Evolutionary conservation across 2,329 filamentous ascomycete species (phyloP).

Genomic region (Penicillium sp.): DNA sequence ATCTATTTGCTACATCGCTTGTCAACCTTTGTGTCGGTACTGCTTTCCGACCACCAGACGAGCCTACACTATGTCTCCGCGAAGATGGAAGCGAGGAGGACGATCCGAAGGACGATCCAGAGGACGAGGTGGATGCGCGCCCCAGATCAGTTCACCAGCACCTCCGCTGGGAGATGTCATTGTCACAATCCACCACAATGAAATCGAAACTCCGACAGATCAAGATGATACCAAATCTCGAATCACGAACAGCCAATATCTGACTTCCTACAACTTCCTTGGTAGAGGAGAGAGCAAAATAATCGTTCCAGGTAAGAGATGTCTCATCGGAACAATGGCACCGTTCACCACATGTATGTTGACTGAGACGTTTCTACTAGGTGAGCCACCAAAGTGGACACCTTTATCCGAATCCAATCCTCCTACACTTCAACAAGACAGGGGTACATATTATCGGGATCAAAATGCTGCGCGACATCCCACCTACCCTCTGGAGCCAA

Average conservation of each 20-base stretch:
- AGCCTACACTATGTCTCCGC: not conserved
- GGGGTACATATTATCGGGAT: conserved; percentile 48
- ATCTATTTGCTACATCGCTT: too few relatives aligned
- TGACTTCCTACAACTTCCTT: conserved; percentile 56
- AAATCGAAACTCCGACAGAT: conserved; percentile 3
- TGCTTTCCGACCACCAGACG: not conserved
- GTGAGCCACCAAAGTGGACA: conserved; percentile 53
- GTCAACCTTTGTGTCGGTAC: not conserved
- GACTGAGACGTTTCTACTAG: conserved; percentile 30
- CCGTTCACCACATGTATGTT: not conserved
- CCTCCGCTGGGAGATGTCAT: conserved; percentile 18
- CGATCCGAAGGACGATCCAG: not conserved
- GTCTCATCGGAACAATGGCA: not conserved
- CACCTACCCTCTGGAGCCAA: conserved; percentile 46
- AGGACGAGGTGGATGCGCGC: not conserved
- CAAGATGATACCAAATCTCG: conserved; percentile 2
- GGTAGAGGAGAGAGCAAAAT: conserved; percentile 38
- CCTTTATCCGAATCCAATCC: conserved; percentile 33
- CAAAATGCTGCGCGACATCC: conserved; percentile 34
- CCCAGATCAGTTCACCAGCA: not conserved
- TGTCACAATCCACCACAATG: conserved; percentile 11
- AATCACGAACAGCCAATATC: conserved; percentile 43
- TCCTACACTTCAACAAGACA: conserved; percentile 43
- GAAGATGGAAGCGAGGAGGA: not conserved
- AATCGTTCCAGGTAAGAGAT: conserved; percentile 45